These are phyloP conservation scores for Chlamydomonas sp. DNA, from an alignment of 139 green algal species.

Conservation along the genomic window DNA sequence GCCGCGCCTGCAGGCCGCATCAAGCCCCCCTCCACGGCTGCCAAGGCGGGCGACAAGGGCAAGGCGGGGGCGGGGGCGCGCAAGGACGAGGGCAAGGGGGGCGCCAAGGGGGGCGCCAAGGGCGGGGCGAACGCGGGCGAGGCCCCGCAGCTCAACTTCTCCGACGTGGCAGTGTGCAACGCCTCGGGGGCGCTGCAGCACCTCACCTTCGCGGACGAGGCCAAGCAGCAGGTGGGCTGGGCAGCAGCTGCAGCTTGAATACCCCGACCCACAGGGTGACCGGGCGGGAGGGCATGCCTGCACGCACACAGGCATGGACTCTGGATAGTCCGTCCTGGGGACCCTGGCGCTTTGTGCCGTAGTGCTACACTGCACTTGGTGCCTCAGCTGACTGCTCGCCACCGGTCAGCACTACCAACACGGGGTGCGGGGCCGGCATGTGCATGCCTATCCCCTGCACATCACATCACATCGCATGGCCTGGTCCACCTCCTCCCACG, in stretches of 20 bases:
- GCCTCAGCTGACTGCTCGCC: too few relatives aligned
- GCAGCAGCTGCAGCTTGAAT: background rate
- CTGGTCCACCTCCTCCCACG: background rate
- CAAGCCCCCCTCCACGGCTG: background rate
- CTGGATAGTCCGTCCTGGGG: background rate
- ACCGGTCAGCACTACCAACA: background rate
- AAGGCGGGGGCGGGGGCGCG: background rate
- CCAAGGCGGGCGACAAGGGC: constrained; percentile 23
- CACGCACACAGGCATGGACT: background rate
- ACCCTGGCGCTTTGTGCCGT: background rate
- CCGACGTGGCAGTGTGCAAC: constrained; percentile 56
- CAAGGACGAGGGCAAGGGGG: background rate
- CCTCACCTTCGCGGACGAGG: constrained; percentile 62
- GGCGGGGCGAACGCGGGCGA: background rate
- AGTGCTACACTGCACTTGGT: background rate
- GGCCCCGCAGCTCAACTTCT: constrained; percentile 22
- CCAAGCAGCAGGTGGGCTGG: constrained; percentile 55
- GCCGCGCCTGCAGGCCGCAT: background rate
- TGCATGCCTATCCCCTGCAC: background rate
- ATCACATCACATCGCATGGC: background rate
- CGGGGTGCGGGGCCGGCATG: background rate
- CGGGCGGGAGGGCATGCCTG: background rate
- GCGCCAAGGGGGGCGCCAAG: constrained; percentile 9
- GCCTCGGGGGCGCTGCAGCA: constrained; percentile 63
- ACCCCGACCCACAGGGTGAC: background rate